Base-by-base conservation (phyloP, 768 basidiomycete species). In the Calocybe cyanea region DNA sequence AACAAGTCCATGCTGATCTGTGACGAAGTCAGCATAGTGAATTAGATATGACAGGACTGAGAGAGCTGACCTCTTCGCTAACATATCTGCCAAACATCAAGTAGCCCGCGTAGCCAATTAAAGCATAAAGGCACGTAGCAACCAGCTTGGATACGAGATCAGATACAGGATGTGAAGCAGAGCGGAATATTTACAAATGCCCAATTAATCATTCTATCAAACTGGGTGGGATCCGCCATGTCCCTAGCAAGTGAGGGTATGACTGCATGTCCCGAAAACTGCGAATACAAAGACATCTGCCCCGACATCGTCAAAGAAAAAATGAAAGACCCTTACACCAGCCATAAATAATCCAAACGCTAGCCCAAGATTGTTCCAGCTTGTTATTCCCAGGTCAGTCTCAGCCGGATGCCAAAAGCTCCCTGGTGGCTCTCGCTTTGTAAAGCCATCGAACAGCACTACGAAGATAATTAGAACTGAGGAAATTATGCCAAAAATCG, bases 231-330 rank as follows among this genome's bases (percentile, higher is more conserved):
- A 53, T 92, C 80, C 17, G 64, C 61, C 94, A 97, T 96, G 63
- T 98, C 94, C 56, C 83, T 76, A 3, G 87, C 92, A 13, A 98
- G 64, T 17, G 87, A 89, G 15, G 94, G 94, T 39, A 98, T 86
- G 21, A 94, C 86, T 11, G 91, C 85, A 60, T 98, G 95, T 1
- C 93, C 93, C 2, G 91, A 82, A 57, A 95, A 94, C 81, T 92
- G 54, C 28, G 35, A 36, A 15, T 11, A 28, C 5, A 28, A 28
- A 28, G 5, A 25, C 38, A 19, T 19, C 42, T 45, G 50, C 7
- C 24, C 41, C 39, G 28, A 34, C 32, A 13, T 33, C n/a, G 4
- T 11, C 8, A 14, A 8, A 8, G 40, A 39, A 4, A 17, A 52
- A 25, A 18, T 37, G 18, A 18, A 39, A 15, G 20, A 46, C 38